Evolutionary conservation across 768 basidiomycete genomes (phyloP).

Genomic region (Serendipita sp.): DNA sequence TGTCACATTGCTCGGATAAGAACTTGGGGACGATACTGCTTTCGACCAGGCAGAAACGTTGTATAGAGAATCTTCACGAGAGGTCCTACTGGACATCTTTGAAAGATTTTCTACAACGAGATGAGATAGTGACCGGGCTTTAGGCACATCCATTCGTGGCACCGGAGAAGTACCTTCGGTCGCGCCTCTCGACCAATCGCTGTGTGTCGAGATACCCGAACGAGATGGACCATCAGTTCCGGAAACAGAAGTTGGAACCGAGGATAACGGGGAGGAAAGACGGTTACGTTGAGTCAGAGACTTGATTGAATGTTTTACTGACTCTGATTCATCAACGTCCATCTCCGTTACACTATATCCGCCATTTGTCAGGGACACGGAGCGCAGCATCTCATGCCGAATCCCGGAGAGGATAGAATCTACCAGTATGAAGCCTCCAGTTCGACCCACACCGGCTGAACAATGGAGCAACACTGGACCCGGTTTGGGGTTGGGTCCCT

Average conservation of each 20-base stretch:
- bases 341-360: conserved; percentile 9
- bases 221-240: background rate
- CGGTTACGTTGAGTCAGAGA: background rate
- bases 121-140: background rate
- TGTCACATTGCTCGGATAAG: background rate
- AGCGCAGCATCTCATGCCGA: conserved; percentile 32
- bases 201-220: background rate
- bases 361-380: conserved; percentile 7
- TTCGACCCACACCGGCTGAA: conserved; percentile 88
- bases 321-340: conserved; percentile 17
- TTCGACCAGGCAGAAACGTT: background rate
- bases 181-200: background rate
- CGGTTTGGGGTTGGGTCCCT: conserved; percentile 6
- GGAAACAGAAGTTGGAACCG: background rate
- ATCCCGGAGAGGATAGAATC: conserved; percentile 72
- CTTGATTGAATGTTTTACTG: background rate
- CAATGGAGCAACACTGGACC: conserved; percentile 67
- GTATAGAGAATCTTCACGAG: background rate
- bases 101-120: background rate
- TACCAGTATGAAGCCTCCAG: conserved; percentile 83
- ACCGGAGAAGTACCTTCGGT: background rate
- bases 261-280: background rate
- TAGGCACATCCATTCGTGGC: background rate
- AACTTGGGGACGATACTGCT: background rate
- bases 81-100: background rate